Evolutionary conservation across 257 asterid genomes (phyloP), one percentile per base, ranked within the genome.

Genomic region (Jacaranda copaia): DNA sequence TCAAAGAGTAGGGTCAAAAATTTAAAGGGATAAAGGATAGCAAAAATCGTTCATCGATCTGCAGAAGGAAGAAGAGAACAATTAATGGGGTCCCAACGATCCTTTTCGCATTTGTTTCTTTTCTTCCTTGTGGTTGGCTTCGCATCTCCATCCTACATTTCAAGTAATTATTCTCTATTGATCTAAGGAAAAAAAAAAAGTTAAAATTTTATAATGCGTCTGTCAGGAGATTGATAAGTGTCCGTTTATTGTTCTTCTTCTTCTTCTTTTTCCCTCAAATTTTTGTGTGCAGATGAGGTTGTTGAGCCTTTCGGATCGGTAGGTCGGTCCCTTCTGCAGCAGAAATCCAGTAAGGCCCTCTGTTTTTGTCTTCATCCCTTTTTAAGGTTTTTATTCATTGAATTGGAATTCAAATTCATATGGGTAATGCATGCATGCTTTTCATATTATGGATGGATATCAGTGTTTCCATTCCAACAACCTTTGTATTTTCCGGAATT

Each of bases 311-410:
- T 70, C 14, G 87, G 81, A 69, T 78, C 81, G 13, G 43, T 70
- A 12, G 94, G 97, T 19, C 97, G 98, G 19, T 73, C 84, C 88
- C 94, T 94, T 81, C 90, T 94, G 69, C 97, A 90, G 77, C 96
- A 92, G 75, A 87, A 84, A 87, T 15, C 83, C 5, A 8, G 98
- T 92, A 74, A 88, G 88, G 5, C 46, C 55, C 73, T 51, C 59
- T 36, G 61, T 5, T 35, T 19, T 1, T 74, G 3, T 8, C 39
- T 4, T 10, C 18, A 14, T n/a, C 2, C 4, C 14, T 10, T 16
- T 45, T 13, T 4, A 43, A 3, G 32, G 12, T 25, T 35, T 49
- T 63, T 53, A 4, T 9, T 40, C n/a, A 4, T 6, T 40, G 10
- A 12, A 36, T 5, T 46, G 42, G 3, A 32, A 40, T 4, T 32